phyloP scores from a whole-genome alignment of 768 basidiomycete species.

The Pisolithus albus region DNA sequence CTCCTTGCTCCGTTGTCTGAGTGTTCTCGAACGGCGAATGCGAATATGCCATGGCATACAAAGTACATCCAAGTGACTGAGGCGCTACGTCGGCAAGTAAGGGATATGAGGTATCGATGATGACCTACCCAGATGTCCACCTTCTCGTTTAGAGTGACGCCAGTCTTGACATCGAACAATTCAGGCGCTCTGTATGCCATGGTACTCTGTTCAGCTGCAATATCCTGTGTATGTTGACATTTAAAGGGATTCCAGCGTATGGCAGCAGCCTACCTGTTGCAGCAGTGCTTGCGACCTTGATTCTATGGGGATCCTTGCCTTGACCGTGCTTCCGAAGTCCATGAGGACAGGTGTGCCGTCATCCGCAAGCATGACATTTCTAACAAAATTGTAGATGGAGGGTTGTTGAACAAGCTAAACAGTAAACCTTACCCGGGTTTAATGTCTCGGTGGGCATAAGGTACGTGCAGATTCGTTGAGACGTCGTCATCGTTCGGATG shows the following conservation, averaged over 20 bases:
- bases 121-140: slow-evolving; percentile 91
- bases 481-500: slow-evolving; percentile 34
- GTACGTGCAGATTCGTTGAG: slow-evolving; percentile 53
- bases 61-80: slow-evolving; percentile 91
- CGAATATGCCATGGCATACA: slow-evolving; percentile 91
- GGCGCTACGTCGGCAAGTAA: not conserved
- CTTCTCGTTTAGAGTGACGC: slow-evolving; percentile 79
- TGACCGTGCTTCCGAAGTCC: slow-evolving; percentile 93
- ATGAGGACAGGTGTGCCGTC: slow-evolving; percentile 90
- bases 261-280: slow-evolving; percentile 58
- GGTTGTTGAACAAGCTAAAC: not conserved
- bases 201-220: slow-evolving; percentile 95
- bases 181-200: slow-evolving; percentile 99
- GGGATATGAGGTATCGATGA: not conserved
- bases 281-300: slow-evolving; percentile 81
- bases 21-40: slow-evolving; percentile 95
- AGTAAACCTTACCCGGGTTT: slow-evolving; percentile 76
- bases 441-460: slow-evolving; percentile 94
- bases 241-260: not conserved
- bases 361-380: slow-evolving; percentile 96
- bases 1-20: slow-evolving; percentile 89
- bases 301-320: slow-evolving; percentile 76
- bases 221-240: slow-evolving; percentile 46
- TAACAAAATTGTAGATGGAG: slow-evolving; percentile 22
- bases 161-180: slow-evolving; percentile 95